Evolutionary conservation across 768 basidiomycete species (phyloP).

Genomic region (Pholiota microspora): DNA sequence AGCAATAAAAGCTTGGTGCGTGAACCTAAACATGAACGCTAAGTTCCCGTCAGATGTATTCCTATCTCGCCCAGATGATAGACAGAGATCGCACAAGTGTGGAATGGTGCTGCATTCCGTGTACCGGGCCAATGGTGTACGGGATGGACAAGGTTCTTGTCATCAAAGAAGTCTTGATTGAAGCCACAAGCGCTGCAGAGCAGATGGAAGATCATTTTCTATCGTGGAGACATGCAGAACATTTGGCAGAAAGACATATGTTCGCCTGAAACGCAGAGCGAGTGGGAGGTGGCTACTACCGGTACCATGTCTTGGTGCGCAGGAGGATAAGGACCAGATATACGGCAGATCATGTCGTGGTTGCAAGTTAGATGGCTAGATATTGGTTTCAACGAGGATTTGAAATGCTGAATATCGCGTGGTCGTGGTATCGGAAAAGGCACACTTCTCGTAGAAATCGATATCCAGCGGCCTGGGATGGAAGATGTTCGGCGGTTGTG

Average conservation of each 20-base stretch:
- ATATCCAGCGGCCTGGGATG: background rate
- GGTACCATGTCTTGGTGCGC: background rate
- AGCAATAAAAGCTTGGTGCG: background rate
- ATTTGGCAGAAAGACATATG: conserved; percentile 3
- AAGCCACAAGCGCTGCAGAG: background rate
- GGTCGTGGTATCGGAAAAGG: background rate
- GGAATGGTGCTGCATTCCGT: background rate
- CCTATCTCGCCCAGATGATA: background rate
- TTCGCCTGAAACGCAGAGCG: background rate
- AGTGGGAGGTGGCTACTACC: background rate
- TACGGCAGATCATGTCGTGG: background rate
- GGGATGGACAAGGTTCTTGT: background rate
- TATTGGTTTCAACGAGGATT: background rate
- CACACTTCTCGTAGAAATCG: background rate
- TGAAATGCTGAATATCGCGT: background rate
- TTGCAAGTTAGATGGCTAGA: background rate
- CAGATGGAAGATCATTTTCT: background rate
- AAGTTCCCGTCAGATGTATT: background rate
- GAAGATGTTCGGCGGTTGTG: background rate
- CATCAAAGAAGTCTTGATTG: background rate
- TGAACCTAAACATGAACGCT: background rate
- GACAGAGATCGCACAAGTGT: background rate
- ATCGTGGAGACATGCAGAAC: background rate
- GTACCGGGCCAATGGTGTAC: background rate
- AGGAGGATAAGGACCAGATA: background rate